Percentiles rank a stretch among this genome's conserved stretches.
Conservation (phyloP, 257 asterid species). For the Fraxinus americana region DNA sequence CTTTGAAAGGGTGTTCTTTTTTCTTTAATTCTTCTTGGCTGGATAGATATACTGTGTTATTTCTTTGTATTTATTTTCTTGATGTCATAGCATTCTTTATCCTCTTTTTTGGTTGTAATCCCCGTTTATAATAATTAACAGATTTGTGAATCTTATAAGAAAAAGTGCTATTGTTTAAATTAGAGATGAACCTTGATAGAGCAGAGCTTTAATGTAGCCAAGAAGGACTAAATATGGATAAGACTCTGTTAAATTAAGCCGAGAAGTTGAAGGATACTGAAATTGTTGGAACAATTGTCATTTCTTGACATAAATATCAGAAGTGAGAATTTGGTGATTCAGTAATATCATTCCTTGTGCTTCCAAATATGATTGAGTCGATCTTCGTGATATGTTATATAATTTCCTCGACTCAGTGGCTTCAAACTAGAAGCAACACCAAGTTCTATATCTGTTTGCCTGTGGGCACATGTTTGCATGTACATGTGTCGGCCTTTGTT, state of each 20-base stretch:
- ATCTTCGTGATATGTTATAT: not conserved
- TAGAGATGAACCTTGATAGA: not conserved
- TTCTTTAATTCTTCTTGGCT: not conserved
- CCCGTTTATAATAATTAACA: no score
- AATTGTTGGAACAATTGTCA: not conserved
- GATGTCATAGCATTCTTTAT: not conserved
- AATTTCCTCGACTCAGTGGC: not conserved
- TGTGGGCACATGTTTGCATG: not conserved
- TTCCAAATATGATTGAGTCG: not conserved
- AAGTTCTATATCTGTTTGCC: not conserved
- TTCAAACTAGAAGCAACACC: not conserved
- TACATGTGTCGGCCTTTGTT: not conserved
- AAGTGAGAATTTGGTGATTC: not conserved
- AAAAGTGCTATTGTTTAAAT: not conserved
- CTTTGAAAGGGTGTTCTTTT: not conserved
- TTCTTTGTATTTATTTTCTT: not conserved
- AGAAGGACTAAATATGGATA: not conserved
- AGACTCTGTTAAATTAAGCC: not conserved
- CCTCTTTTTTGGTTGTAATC: not conserved
- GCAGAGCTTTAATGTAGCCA: not conserved
- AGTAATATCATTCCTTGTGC: not conserved
- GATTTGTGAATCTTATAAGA: not conserved
- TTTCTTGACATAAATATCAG: not conserved
- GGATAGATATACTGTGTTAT: not conserved
- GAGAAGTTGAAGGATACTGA: not conserved